Evolutionary conservation across 306 rosid genomes (phyloP).

Genomic region (Prunus armeniaca): DNA sequence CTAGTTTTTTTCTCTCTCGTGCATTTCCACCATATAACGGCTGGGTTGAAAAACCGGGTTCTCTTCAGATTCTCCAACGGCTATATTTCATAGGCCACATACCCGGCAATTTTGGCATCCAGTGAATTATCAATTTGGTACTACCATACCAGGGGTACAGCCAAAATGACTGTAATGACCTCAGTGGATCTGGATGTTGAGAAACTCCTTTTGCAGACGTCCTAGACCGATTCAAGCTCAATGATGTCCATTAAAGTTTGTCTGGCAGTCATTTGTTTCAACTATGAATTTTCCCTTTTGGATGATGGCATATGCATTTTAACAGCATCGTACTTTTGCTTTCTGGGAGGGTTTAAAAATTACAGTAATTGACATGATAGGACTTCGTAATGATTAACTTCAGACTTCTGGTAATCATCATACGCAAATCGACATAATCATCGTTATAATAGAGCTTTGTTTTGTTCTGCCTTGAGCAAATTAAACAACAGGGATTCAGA

Average conservation of each 20-base stretch:
- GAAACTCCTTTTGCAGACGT: not conserved
- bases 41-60: constrained; percentile 32
- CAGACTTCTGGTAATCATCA: not conserved
- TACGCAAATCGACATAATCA: too few species aligned
- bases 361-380: not conserved
- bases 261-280: not conserved
- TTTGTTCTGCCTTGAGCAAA: too few species aligned
- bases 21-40: constrained; percentile 42
- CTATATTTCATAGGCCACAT: constrained; percentile 34
- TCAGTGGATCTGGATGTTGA: not conserved
- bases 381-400: too few species aligned
- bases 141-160: not conserved
- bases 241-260: not conserved
- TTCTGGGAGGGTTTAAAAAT: not conserved
- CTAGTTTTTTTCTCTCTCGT: constrained; percentile 48
- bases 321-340: not conserved
- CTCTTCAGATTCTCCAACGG: constrained; percentile 54
- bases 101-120: not conserved
- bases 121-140: not conserved
- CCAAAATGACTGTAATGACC: constrained; percentile 1
- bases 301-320: too few species aligned
- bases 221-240: not conserved
- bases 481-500: too few species aligned
- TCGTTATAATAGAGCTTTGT: too few species aligned
- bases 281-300: not conserved